Evolutionary conservation across 2,329 filamentous ascomycete species (phyloP), one percentile per base, ranked within the genome.

Genomic region (Talaromyces sp.): DNA sequence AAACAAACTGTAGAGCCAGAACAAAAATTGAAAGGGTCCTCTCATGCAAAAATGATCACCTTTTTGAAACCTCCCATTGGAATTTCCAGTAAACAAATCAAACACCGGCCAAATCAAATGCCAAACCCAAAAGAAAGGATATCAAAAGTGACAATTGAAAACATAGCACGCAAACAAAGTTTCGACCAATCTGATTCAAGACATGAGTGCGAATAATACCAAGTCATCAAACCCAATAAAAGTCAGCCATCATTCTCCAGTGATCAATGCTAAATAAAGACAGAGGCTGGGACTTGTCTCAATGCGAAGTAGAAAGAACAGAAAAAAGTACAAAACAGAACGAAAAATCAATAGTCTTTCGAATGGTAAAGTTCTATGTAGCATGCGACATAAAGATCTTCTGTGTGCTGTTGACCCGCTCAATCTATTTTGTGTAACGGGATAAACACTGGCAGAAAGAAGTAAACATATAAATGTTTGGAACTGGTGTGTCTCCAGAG

Each of bases 191-290:
- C 19, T 46, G 43, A 46, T 46, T 46, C 43, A 58, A 61, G 50
- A 52, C 50, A 53, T 52, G 58, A 24, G 27, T 52, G 27, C 26
- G 19, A 31, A 31, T 26, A 58, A 51, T 52, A 32, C 59, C 58
- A 52, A 58, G 54, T 46, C n/a, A 46, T 46, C 7, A 24, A 46
- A 3, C 43, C n/a, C 24, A 46, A 8, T n/a, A 24, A 46, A 24
- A 46, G 24, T 12, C 24, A 24, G 10, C 9, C 19, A 19, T 5
- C 43, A 11, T 46, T 24, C n/a, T 21, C 43, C 43, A 46, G 21
- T 19, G 14, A 46, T 21, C 35, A 46, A 52, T 29, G 48, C 48
- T 17, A 52, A 52, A 52, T 31, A 14, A 52, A 52, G 19, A 26
- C 48, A 29, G 48, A 52, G 14, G 21, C 26, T 17, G 24, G 8